Percentiles rank a stretch among this genome's conserved stretches.
These are phyloP conservation scores for Trichoderma pleuroti DNA, from an alignment of 2,329 filamentous ascomycete genomes.

Conservation along the genomic window DNA sequence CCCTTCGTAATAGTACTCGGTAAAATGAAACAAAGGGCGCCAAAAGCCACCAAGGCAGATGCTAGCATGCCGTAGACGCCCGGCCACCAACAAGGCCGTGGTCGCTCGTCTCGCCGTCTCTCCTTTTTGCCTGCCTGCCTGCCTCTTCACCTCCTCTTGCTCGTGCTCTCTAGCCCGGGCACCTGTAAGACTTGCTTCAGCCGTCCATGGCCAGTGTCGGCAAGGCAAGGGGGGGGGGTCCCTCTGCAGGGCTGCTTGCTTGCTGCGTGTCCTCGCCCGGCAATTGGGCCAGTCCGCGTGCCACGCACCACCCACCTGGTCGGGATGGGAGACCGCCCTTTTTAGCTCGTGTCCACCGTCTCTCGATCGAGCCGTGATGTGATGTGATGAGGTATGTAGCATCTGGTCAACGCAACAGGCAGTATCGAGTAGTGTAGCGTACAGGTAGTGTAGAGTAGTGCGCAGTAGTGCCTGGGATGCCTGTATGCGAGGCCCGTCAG, in stretches of 20 bases:
- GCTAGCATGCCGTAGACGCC: neutral
- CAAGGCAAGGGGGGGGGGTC: neutral
- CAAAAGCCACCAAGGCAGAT: neutral
- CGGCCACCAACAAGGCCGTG: neutral
- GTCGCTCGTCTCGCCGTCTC: neutral
- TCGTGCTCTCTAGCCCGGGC: neutral
- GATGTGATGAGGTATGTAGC: constrained; percentile 2
- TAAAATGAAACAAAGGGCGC: neutral
- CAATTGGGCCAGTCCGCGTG: constrained; percentile 18
- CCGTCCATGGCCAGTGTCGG: neutral
- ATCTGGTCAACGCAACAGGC: neutral
- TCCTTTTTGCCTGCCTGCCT: neutral
- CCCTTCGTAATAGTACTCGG: neutral
- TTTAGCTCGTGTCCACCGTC: constrained; percentile 15
- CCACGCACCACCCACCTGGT: constrained; percentile 18
- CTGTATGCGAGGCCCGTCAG: constrained; percentile 1
- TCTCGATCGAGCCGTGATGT: constrained; percentile 15
- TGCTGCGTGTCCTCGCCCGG: constrained; percentile 14
- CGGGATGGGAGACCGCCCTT: constrained; percentile 20
- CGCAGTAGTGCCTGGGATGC: neutral
- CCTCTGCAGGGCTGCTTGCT: constrained; percentile 15
- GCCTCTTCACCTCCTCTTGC: neutral
- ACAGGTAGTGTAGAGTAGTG: neutral
- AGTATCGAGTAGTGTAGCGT: no score
- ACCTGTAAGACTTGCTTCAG: neutral